Conservation (phyloP, 768 basidiomycete species). For the Collybia sp. region DNA sequence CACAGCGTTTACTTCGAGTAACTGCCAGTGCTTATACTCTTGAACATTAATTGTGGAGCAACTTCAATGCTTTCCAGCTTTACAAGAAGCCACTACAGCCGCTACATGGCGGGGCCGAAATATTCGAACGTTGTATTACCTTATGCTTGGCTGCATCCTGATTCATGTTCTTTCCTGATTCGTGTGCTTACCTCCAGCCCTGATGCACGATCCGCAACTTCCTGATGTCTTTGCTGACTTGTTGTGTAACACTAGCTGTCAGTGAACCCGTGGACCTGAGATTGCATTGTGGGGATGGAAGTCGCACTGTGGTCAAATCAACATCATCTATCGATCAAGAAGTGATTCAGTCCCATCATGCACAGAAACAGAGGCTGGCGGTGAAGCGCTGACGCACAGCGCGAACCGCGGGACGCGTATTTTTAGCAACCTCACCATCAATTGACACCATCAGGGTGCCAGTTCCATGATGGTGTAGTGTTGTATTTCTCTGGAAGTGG, state of each 20-base stretch:
- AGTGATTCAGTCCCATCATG: slow-evolving; percentile 12
- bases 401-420: slow-evolving; percentile 29
- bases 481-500: slow-evolving; percentile 26
- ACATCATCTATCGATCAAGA: slow-evolving; percentile 35
- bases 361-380: too few relatives aligned
- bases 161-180: too few relatives aligned
- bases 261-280: too few relatives aligned
- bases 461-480: slow-evolving; percentile 29
- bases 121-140: slow-evolving; percentile 57
- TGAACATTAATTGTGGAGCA: too few relatives aligned
- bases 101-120: slow-evolving; percentile 62
- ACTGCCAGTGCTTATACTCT: too few relatives aligned
- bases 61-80: slow-evolving; percentile 26
- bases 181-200: slow-evolving; percentile 12
- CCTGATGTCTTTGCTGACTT: slow-evolving; percentile 8
- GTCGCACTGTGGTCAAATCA: slow-evolving; percentile 23
- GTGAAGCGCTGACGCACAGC: slow-evolving; percentile 28
- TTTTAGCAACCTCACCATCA: slow-evolving; percentile 18
- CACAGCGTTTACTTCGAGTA: too few relatives aligned
- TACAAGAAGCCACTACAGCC: slow-evolving; percentile 40
- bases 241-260: slow-evolving; percentile 26
- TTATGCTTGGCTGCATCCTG: slow-evolving; percentile 33
- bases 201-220: slow-evolving; percentile 12
- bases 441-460: slow-evolving; percentile 25
- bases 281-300: too few relatives aligned